Base-by-base conservation (phyloP, 2,329 filamentous ascomycete species). In the Calonectria henricotiae region DNA sequence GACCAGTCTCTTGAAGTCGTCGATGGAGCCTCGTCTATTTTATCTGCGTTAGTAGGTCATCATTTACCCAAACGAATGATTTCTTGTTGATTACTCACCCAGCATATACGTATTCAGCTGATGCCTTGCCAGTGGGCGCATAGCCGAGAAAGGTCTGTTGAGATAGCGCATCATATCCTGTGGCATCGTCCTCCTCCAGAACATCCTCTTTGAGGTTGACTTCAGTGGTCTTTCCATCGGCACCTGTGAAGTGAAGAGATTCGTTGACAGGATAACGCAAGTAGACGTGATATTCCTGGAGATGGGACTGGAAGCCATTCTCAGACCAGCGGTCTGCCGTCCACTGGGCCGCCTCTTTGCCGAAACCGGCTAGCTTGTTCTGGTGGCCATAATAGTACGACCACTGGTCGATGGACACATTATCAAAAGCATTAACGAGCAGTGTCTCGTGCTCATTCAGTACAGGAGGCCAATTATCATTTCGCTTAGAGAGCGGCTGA, bases 111-210 rank as follows among this genome's bases (percentile, higher is more conserved):
- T 91, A 95, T 71, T 90, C 89, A 0, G 90, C 93, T 0, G 92
- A 93, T 15, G 93, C 93, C 78, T 93, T 93, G 0, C 94, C 94
- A 39, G 85, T 92, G 0, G 93, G 93, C 1, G 93, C 94, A 79
- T 96, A 97, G 12, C 93, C 94, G 74, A 96, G 92, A 82, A 96
- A 97, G 0, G 91, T 94, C 6, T 94, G 93, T 25, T 95, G 87
- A 0, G 75, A 73, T 32, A 92, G 86, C 71, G 93, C 88, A 6
- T 86, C 83, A 39, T 92, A 84, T n/a, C 90, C 87, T 35, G 90
- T 93, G 0, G 93, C 94, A n/a, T 89, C 87, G 79, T 96, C 94
- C 70, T 94, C 90, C 5, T 90, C 85, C 2, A 96, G 82, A 1
- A 93, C 87, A 74, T 94, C 91, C 80, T 96, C 93, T 74, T 92